These are phyloP conservation scores for Lachnellula hyalina DNA, from an alignment of 2,329 filamentous ascomycete genomes.

Conservation along the genomic window DNA sequence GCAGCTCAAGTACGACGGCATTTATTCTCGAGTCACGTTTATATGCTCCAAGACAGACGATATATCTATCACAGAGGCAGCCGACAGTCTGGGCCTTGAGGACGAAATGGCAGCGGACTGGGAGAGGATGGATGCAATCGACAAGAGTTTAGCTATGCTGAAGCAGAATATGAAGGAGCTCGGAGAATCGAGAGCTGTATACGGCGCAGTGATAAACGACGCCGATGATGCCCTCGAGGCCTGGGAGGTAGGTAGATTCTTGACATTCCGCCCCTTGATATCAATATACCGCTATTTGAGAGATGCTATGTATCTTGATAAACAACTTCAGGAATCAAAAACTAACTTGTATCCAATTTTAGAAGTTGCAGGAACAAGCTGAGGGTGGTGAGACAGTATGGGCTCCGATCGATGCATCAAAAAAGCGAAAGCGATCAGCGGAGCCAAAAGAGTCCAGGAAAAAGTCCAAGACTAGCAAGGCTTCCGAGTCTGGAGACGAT, in stretches of 20 bases:
- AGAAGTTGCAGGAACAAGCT: constrained; percentile 31
- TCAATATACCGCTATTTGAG: no score
- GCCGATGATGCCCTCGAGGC: constrained; percentile 39
- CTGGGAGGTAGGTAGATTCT: constrained; percentile 34
- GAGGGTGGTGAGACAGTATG: constrained; percentile 39
- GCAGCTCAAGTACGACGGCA: constrained; percentile 55
- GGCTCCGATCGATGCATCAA: constrained; percentile 28
- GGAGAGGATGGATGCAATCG: constrained; percentile 23
- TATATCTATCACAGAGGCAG: constrained; percentile 39
- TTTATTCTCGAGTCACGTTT: constrained; percentile 50
- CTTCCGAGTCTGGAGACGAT: constrained; percentile 19
- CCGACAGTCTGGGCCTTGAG: constrained; percentile 34
- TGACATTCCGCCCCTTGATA: not conserved
- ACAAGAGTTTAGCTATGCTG: constrained; percentile 15
- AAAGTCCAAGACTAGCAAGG: constrained; percentile 11
- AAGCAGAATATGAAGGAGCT: constrained; percentile 22
- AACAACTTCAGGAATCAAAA: no score
- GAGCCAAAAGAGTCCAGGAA: constrained; percentile 19
- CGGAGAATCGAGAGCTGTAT: constrained; percentile 33
- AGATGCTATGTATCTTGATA: no score
- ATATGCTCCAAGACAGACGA: constrained; percentile 61
- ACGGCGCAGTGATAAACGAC: constrained; percentile 31
- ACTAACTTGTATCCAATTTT: not conserved
- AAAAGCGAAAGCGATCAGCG: constrained; percentile 38
- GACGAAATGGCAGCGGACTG: constrained; percentile 35